These are phyloP conservation scores for Globisporangium mamillatum DNA, from an alignment of 352 stramenopile species.

Conservation along the genomic window DNA sequence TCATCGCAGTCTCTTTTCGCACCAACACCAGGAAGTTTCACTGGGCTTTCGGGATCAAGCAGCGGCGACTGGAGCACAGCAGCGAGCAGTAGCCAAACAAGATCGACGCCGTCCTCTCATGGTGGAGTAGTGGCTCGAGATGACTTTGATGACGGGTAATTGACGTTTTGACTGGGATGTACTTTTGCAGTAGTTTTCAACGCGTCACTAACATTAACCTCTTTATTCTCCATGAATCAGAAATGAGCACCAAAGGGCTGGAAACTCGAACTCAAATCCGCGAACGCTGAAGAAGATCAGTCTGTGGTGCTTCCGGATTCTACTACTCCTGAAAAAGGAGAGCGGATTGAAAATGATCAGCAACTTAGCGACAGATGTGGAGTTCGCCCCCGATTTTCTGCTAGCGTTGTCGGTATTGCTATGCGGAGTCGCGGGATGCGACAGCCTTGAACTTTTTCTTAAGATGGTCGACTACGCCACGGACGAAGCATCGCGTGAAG, in stretches of 20 bases:
- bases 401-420: conserved; percentile 57
- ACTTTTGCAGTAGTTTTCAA: background rate
- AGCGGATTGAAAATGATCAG: conserved; percentile 57
- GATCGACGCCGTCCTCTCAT: background rate
- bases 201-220: background rate
- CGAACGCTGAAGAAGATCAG: conserved; percentile 37
- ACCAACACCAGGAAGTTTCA: conserved; percentile 3
- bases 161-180: conserved; percentile 3
- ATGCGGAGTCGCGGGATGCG: conserved; percentile 48
- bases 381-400: conserved; percentile 68
- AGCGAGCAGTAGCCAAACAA: conserved; percentile 13
- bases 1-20: background rate
- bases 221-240: conserved; percentile 6
- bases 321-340: conserved; percentile 79
- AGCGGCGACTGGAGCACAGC: conserved; percentile 8
- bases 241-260: background rate
- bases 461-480: conserved; percentile 53
- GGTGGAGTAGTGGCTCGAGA: conserved; percentile 5
- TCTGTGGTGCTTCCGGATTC: conserved; percentile 70
- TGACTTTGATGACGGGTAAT: conserved; percentile 45
- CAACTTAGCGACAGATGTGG: conserved; percentile 35
- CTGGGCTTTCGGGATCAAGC: conserved; percentile 7
- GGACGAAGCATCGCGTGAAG: conserved; percentile 35
- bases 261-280: background rate
- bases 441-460: conserved; percentile 56